Conservation (phyloP, 495 filamentous ascomycete genomes). For the Elaphomyces granulatus region DNA sequence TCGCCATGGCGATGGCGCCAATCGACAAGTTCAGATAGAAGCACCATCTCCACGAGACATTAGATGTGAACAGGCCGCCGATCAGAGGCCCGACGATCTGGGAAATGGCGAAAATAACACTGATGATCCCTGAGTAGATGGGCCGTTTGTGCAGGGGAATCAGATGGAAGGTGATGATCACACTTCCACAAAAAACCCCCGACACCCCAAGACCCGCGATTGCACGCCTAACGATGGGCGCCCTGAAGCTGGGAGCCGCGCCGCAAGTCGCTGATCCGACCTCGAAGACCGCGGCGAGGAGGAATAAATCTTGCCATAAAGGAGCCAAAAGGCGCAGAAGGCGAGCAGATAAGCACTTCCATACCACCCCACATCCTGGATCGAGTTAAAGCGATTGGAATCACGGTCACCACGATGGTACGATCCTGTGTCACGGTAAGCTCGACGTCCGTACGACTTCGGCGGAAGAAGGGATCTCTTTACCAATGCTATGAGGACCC, state of each 20-base stretch:
- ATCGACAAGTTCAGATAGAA: slow-evolving; percentile 46
- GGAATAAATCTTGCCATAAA: slow-evolving; percentile 46
- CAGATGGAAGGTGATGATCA: slow-evolving; percentile 28
- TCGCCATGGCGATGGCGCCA: slow-evolving; percentile 27
- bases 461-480: too few relatives aligned
- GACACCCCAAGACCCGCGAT: slow-evolving; percentile 44
- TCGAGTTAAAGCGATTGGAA: slow-evolving; percentile 45
- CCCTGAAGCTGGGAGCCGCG: slow-evolving; percentile 39
- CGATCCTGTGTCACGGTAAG: too few relatives aligned
- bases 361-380: slow-evolving; percentile 56
- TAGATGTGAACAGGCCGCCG: slow-evolving; percentile 32
- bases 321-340: slow-evolving; percentile 39
- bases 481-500: too few relatives aligned
- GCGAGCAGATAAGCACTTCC: slow-evolving; percentile 50
- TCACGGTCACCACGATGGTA: slow-evolving; percentile 53
- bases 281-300: slow-evolving; percentile 40
- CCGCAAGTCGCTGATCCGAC: slow-evolving; percentile 47
- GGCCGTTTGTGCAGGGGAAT: slow-evolving; percentile 32
- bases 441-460: too few relatives aligned
- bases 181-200: slow-evolving; percentile 36
- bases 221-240: slow-evolving; percentile 48
- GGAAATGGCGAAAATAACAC: slow-evolving; percentile 31
- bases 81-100: slow-evolving; percentile 27
- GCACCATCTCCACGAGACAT: slow-evolving; percentile 41
- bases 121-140: slow-evolving; percentile 33